phyloP scores from a whole-genome alignment of 176 grass and related monocot species.

The Themeda triandra region DNA sequence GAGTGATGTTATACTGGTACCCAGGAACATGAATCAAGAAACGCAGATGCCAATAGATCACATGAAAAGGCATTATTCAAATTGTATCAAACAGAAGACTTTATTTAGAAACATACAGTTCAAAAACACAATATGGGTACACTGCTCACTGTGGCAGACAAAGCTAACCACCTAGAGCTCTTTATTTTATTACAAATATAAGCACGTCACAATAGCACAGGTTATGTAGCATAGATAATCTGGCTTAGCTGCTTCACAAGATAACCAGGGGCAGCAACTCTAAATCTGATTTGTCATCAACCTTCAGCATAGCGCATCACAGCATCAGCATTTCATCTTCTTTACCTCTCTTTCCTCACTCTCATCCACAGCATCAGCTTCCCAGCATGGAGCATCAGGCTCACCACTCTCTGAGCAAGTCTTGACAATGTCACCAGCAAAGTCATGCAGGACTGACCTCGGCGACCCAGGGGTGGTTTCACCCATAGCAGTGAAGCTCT shows the following conservation, averaged over 20 bases:
- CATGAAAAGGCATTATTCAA: neutral
- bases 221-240: neutral
- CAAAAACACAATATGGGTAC: neutral
- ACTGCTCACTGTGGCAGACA: constrained; percentile 27
- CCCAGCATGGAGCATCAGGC: neutral
- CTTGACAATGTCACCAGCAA: neutral
- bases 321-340: constrained; percentile 16
- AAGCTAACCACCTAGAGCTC: constrained; percentile 28
- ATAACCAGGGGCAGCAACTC: neutral
- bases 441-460: constrained; percentile 28
- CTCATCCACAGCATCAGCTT: constrained; percentile 9
- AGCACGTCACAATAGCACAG: neutral
- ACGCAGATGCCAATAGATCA: neutral
- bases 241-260: constrained; percentile 37
- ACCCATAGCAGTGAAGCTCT: constrained; percentile 30
- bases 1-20: neutral
- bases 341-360: neutral
- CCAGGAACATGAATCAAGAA: neutral
- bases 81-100: neutral
- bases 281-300: neutral
- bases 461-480: neutral
- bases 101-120: neutral
- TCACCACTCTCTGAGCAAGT: neutral
- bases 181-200: constrained; percentile 29
- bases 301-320: neutral